Evolutionary conservation across 2,329 filamentous ascomycete genomes (phyloP), one percentile per base, ranked within the genome.

Genomic region (Neonectria sp.): DNA sequence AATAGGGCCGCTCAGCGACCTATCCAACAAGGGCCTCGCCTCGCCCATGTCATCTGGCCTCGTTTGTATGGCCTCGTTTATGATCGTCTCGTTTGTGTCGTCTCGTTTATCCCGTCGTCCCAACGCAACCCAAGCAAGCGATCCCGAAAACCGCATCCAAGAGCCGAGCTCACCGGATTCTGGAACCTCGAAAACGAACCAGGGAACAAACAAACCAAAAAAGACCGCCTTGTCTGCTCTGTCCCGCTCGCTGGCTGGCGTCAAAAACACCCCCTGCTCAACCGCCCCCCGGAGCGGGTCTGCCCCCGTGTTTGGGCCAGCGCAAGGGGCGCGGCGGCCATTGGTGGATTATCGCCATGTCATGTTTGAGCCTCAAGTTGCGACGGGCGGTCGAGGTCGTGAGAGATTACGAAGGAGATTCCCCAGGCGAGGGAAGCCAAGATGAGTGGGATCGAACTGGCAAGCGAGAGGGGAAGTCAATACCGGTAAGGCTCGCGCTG

Each of bases 301-400:
- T 66, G 29, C 40, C 31, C 48, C 55, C 58, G 52, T 68, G 73
- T 74, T 73, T 75, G 70, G 70, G 72, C 71, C 73, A 73, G 71
- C 70, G 73, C 73, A 76, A 75, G 73, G 74, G 73, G 74, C 64
- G 40, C 17, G 9, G 5, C 43, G 27, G 60, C 70, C 43, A 76
- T 76, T 76, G 74, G 74, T 76, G 74, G 74, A 73, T 73, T 67
- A 67, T 71, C 46, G 49, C 63, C 63, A 40, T 56, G 65, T 51
- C 62, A 40, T 65, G 74, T 76, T 76, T 76, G 74, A 76, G 74
- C 74, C 74, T 76, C 73, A 76, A 71, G 67, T 67, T 60, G 52
- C 58, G 61, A 65, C 61, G 40, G 37, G 57, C 35, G 48, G 59
- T 37, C 29, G 29, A 45, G 51, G 60, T 24, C 46, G 45, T 21